Evolutionary conservation across 2,329 filamentous ascomycete species (phyloP).

Genomic region (Colletotrichum sp.): DNA sequence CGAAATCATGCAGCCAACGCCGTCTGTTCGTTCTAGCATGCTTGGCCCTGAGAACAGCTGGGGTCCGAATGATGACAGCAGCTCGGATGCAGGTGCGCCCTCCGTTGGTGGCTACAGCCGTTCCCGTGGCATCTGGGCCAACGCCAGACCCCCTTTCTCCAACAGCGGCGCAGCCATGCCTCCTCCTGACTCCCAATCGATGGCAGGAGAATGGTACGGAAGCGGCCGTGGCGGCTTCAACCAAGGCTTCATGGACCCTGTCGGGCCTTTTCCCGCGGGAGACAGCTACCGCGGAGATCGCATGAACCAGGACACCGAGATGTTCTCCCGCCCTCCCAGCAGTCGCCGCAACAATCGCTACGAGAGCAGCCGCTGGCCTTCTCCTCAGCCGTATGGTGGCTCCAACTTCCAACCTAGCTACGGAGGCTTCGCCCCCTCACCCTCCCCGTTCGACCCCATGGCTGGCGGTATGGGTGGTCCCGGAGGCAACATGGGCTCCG

Average conservation of each 20-base stretch:
- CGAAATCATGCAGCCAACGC: conserved; percentile 19
- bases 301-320: conserved; percentile 53
- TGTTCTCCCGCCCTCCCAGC: conserved; percentile 45
- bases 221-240: conserved; percentile 43
- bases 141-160: conserved; percentile 46
- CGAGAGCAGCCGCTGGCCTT: conserved; percentile 49
- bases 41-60: conserved; percentile 50
- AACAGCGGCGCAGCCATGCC: conserved; percentile 30
- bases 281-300: conserved; percentile 53
- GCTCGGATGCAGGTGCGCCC: conserved; percentile 63
- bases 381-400: conserved; percentile 36
- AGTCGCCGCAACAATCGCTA: conserved; percentile 48
- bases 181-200: conserved; percentile 35
- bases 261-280: conserved; percentile 35
- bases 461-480: conserved; percentile 31
- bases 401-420: conserved; percentile 33
- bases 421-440: conserved; percentile 27
- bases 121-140: conserved; percentile 62
- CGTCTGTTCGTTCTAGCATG: background rate
- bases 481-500: conserved; percentile 43
- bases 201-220: conserved; percentile 49
- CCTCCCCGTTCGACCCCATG: conserved; percentile 26
- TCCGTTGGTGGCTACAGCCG: conserved; percentile 58
- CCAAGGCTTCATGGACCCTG: conserved; percentile 46
- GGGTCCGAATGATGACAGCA: conserved; percentile 58